Base-by-base conservation (phyloP, 2,329 filamentous ascomycete species). In the Rhinocladiella similis region DNA sequence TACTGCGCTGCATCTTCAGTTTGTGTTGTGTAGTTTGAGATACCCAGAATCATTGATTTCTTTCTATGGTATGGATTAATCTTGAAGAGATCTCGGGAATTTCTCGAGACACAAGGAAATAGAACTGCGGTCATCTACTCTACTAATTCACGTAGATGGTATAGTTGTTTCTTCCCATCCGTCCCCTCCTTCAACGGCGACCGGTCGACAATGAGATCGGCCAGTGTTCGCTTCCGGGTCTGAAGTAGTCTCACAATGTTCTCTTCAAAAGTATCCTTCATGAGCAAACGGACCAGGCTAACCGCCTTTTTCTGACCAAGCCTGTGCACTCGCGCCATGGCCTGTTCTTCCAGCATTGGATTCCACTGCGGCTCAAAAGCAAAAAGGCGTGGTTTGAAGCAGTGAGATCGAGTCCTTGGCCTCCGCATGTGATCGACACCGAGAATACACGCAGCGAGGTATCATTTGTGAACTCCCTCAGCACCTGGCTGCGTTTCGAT, bases 361-460 rank as follows among this genome's bases (percentile, higher is more conserved):
- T 77, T 79, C 72, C 76, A 74, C n/a, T 81, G 78, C 0, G 79
- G 79, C 50, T 83, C 79, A 68, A 82, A 74, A 0, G n/a, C n/a
- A 82, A 69, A 46, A 79, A 79, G 0, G 74, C 77, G 1, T 75
- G 69, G 0, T 77, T 76, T 0, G 80, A 79, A 0, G 68, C 75
- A 0, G 78, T 81, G 0, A 82, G 65, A 0, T 77, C 79, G 5
- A 81, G 67, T 77, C 80, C 79, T 19, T 77, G 75, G n/a, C 78
- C 77, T 35, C 78, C 81, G 50, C 80, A 83, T 0, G 75, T 74
- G 1, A 82, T 65, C 0, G 80, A 81, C 1, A 82, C 64, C 0
- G 83, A 69, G 52, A 81, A 72, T 3, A 82, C 75, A 0, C 68
- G 66, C 3, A 78, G 63, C 0, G 35, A 54, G 0, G 71, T 65